A percentile compares a stretch with the other conserved stretches of the same genome.
Conservation (phyloP, 441 rosid genomes). For the Corymbia citriodora region DNA sequence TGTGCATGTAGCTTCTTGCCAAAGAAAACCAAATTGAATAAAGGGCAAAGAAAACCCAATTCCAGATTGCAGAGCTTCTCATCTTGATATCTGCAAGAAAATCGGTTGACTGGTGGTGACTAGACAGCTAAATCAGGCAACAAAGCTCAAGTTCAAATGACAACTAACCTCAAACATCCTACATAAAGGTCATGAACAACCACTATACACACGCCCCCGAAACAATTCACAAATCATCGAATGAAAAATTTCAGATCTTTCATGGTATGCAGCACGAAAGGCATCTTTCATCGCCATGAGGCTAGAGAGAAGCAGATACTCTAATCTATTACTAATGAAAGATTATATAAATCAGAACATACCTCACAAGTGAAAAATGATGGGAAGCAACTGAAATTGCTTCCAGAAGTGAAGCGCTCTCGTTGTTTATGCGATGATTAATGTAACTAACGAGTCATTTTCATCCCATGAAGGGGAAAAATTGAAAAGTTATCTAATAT, state of each 20-base stretch:
- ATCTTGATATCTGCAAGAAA: background rate
- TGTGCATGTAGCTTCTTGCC: constrained; percentile 3
- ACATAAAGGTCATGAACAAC: background rate
- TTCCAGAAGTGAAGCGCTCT: background rate
- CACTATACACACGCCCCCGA: background rate
- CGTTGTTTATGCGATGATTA: background rate
- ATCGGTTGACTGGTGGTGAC: background rate
- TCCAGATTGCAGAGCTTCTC: background rate
- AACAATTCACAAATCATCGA: background rate
- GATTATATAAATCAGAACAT: background rate
- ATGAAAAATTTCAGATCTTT: background rate
- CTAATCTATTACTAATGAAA: background rate
- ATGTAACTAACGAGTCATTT: background rate
- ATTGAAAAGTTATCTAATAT: background rate
- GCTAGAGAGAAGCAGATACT: background rate
- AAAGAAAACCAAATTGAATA: background rate
- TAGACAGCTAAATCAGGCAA: background rate
- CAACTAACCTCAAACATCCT: background rate
- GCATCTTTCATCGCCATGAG: background rate
- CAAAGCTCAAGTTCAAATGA: background rate
- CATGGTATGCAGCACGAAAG: background rate
- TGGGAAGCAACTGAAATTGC: background rate
- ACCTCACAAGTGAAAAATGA: background rate
- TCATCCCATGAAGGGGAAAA: background rate
- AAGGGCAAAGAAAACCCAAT: background rate